Base-by-base conservation (phyloP, 352 stramenopile genomes). In the Phytophthora tubulina region DNA sequence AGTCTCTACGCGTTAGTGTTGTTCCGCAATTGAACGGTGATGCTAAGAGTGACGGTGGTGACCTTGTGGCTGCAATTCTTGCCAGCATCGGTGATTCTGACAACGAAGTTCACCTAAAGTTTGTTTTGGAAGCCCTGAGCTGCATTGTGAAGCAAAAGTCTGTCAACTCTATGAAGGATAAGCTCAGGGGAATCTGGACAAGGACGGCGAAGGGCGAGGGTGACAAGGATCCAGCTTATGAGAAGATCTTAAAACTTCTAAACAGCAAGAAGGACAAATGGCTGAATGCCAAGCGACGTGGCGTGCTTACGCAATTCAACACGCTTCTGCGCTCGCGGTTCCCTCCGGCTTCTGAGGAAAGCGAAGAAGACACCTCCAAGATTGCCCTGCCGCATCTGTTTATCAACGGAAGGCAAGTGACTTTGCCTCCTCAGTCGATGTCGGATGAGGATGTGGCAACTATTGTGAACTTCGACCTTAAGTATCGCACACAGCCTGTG, bases 381-480 rank as follows among this genome's bases (percentile, higher is more conserved):
- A 56, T 63, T 30, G 50, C 33, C 21, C 11, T 65, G 30, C 78
- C 82, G 0, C 77, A 81, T 33, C 62, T 96, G 6, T 94, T 90
- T 51, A 76, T 96, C 13, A 96, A 96, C 51, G 87, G 87, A 6
- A 86, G 78, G 31, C 79, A 76, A 41, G 78, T 96, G 31, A 83
- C 79, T 38, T 70, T 95, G 15, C 85, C 85, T 0, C 21, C 72
- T 17, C 69, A 87, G 11, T 78, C 81, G 5, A 75, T 96, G 27
- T 86, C 85, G 0, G 73, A 79, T 21, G 83, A 89, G 68, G 87
- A 93, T 67, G 76, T 95, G 54, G 33, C 62, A 5, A 89, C 85
- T 13, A 79, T 96, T 21, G 77, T 83, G n/a, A 82, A 51, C 15
- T 94, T 86, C 63, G 89, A 96, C 33, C 76, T 87, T 36, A 91